Conservation (phyloP, 2,329 filamentous ascomycete species). For the Atkinsonella hypoxylon region DNA sequence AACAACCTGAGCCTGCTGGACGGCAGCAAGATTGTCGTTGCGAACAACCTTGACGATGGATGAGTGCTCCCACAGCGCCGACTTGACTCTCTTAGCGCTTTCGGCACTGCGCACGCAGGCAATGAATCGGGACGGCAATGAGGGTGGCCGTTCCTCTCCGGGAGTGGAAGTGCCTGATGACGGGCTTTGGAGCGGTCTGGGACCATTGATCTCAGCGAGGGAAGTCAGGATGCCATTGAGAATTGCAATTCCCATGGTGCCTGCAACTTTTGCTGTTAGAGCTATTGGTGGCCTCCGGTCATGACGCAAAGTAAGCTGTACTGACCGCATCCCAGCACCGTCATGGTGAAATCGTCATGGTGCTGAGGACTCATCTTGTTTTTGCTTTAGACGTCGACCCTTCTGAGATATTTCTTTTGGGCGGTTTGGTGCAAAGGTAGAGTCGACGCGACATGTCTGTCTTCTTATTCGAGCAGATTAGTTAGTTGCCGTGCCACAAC, state of each 20-base stretch:
- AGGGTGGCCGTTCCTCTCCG: slow-evolving; percentile 36
- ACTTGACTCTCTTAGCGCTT: slow-evolving; percentile 56
- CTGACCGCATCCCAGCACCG: slow-evolving; percentile 72
- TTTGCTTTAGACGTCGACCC: background rate
- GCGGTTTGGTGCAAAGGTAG: too few species aligned
- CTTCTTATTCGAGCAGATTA: background rate
- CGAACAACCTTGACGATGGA: slow-evolving; percentile 53
- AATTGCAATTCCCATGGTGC: slow-evolving; percentile 78
- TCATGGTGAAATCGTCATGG: slow-evolving; percentile 52
- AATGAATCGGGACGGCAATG: slow-evolving; percentile 64
- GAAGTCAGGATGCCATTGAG: slow-evolving; percentile 68
- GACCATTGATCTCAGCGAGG: slow-evolving; percentile 40
- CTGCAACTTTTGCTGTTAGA: slow-evolving; percentile 26
- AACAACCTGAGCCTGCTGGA: slow-evolving; percentile 57
- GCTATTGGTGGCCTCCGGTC: background rate
- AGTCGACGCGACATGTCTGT: background rate
- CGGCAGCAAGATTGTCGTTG: slow-evolving; percentile 59
- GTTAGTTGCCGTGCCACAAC: background rate
- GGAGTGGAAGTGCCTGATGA: slow-evolving; percentile 32
- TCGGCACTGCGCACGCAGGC: slow-evolving; percentile 65
- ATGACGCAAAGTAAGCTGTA: slow-evolving; percentile 6
- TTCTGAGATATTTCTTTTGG: background rate
- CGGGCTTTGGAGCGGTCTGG: slow-evolving; percentile 31
- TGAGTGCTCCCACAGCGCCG: slow-evolving; percentile 51
- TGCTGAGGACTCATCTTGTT: slow-evolving; percentile 15